These are phyloP conservation scores for Phoenix dactylifera DNA, from an alignment of 176 grass and related monocot species.

Conservation along the genomic window DNA sequence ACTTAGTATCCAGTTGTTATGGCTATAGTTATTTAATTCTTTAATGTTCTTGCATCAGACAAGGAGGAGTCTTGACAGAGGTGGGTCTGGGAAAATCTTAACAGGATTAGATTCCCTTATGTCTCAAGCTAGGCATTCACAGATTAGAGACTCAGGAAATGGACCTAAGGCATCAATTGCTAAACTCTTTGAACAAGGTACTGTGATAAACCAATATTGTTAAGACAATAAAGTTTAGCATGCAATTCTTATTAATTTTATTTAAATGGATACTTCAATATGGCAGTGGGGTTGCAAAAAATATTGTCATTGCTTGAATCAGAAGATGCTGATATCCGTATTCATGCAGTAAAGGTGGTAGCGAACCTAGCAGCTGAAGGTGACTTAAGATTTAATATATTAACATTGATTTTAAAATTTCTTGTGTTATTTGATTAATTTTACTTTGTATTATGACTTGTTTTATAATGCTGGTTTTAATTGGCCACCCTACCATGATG, in stretches of 20 bases:
- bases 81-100: conserved; percentile 76
- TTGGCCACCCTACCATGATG: no score
- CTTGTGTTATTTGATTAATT: conserved; percentile 15
- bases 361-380: conserved; percentile 99
- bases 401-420: conserved; percentile 13
- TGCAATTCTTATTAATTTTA: no score
- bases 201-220: conserved; percentile 1
- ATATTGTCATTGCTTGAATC: conserved; percentile 98
- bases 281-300: conserved; percentile 91
- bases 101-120: conserved; percentile 87
- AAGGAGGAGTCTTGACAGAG: conserved; percentile 75
- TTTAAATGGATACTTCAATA: conserved; percentile 10
- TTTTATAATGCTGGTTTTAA: no score
- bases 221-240: no score
- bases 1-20: not conserved
- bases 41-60: conserved; percentile 43
- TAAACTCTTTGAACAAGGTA: conserved; percentile 97
- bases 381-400: conserved; percentile 16
- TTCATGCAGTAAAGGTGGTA: conserved; percentile 98
- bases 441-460: conserved; percentile 9
- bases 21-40: not conserved
- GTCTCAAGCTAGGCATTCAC: conserved; percentile 63
- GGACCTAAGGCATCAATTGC: conserved; percentile 77
- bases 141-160: conserved; percentile 76
- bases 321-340: conserved; percentile 89